Percentiles rank a stretch among this genome's conserved stretches.
phyloP scores from a whole-genome alignment of 768 basidiomycete species.

The Boletus sp. region DNA sequence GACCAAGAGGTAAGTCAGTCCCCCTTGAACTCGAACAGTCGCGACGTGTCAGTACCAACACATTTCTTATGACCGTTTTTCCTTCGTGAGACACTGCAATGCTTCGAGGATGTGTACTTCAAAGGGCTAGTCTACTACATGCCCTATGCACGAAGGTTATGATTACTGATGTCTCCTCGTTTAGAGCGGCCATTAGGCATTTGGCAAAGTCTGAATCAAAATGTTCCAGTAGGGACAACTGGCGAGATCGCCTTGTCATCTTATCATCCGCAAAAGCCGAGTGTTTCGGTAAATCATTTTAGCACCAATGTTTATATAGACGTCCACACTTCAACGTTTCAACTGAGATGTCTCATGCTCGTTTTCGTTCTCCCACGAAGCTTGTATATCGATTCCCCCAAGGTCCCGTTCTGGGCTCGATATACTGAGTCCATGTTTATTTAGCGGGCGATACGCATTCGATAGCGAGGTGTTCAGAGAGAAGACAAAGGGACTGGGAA shows the following conservation, averaged over 20 bases:
- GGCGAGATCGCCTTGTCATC: slow-evolving; percentile 31
- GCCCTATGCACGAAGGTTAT: not conserved
- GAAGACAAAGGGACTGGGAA: slow-evolving; percentile 6
- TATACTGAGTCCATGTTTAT: slow-evolving; percentile 24
- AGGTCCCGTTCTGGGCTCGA: not conserved
- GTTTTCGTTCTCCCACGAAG: not conserved
- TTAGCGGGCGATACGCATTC: slow-evolving; percentile 40
- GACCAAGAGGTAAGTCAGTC: slow-evolving; percentile 30
- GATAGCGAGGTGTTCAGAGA: slow-evolving; percentile 16
- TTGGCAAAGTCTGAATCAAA: slow-evolving; percentile 75
- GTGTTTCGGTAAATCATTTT: not conserved
- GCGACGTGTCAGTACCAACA: not conserved
- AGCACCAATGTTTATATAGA: not conserved
- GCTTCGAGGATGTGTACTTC: slow-evolving; percentile 20
- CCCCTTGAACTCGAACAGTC: not conserved
- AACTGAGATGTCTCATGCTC: slow-evolving; percentile 1
- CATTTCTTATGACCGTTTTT: slow-evolving; percentile 31
- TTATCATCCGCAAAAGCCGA: not conserved
- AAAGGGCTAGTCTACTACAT: not conserved
- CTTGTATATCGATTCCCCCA: not conserved
- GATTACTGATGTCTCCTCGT: not conserved
- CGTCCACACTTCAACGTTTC: not conserved
- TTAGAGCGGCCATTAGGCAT: slow-evolving; percentile 89
- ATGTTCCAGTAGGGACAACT: slow-evolving; percentile 50
- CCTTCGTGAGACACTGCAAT: slow-evolving; percentile 44